Evolutionary conservation across 345 rosid genomes (phyloP), one percentile per base, ranked within the genome.

Genomic region (Balakata baccata): DNA sequence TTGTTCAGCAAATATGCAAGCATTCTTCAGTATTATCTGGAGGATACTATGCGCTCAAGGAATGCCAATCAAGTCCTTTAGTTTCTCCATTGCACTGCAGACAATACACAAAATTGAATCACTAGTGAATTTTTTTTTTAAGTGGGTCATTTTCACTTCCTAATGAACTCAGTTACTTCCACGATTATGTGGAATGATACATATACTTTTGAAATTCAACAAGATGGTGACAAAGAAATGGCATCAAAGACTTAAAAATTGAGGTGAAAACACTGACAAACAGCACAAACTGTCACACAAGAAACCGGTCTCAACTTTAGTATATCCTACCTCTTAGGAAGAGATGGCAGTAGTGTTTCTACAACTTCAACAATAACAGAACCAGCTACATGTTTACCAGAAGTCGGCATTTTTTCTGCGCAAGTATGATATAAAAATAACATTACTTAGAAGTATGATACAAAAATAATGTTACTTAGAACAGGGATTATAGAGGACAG

Each of bases 321-420:
- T 1, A 46, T 57, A 25, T 20, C 11, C n/a, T 46, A 92, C 96
- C 93, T 87, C 71, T 77, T 78, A 3, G 87, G 72, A 67, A 89
- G 68, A 46, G 83, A 80, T 29, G 89, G 91, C 60, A 85, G 43
- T 37, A 80, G 66, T 78, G 82, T 83, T 77, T 86, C 72, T 14
- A 85, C 78, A 56, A 56, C 73, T 57, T 74, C 74, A 67, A 78
- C 53, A 23, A 82, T 59, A 47, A 52, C 71, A 0, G 83, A 53
- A 71, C 74, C 78, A 57, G 68, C 69, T 8, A 61, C 51, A 61
- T 83, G 78, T 62, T 77, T 67, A 59, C 78, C 64, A 7, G 71
- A 54, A 60, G 66, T 52, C 57, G 54, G 71, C 63, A 71, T 81
- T 77, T 63, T 66, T 68, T 69, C 81, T 77, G 87, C 77, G 71